Evolutionary conservation across 1,139 yeast genomes (phyloP).

Genomic region (Saccharomyces hybrid): DNA sequence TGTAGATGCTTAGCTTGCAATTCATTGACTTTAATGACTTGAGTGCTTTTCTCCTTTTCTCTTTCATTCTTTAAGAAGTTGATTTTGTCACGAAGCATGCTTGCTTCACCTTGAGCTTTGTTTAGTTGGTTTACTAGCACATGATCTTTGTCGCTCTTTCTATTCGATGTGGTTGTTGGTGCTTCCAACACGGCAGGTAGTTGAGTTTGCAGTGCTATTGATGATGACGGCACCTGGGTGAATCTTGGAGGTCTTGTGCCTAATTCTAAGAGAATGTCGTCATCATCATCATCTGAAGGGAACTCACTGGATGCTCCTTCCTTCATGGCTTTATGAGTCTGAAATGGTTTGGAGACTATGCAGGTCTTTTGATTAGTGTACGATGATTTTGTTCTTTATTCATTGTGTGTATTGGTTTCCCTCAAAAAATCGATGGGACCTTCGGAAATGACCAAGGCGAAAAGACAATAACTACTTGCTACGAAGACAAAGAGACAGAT

Average conservation of each 20-base stretch:
- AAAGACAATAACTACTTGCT: background rate
- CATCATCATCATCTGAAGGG: constrained; percentile 23
- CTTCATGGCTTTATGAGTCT: background rate
- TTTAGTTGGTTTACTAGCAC: constrained; percentile 28
- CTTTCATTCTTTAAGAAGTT: constrained; percentile 39
- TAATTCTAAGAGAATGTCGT: constrained; percentile 24
- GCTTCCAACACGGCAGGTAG: background rate
- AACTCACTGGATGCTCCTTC: background rate
- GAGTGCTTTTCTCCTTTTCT: constrained; percentile 27
- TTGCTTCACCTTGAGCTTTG: constrained; percentile 67
- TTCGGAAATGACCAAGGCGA: background rate
- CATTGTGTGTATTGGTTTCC: background rate
- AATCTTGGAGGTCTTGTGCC: constrained; percentile 23
- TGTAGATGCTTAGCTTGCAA: constrained; percentile 39
- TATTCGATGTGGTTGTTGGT: background rate
- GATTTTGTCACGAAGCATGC: constrained; percentile 62
- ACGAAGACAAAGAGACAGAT: background rate
- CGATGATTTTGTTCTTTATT: background rate
- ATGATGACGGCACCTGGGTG: constrained; percentile 2
- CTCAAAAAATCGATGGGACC: background rate
- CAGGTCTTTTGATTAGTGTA: background rate
- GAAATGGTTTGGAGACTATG: background rate
- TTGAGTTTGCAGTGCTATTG: background rate
- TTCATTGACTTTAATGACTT: constrained; percentile 39
- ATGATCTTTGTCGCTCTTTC: background rate